A percentile compares a stretch with the other conserved stretches of the same genome.
Evolutionary conservation across 1,284 basidiomycete species (phyloP).

Genomic region (Boletus semigastroideus): DNA sequence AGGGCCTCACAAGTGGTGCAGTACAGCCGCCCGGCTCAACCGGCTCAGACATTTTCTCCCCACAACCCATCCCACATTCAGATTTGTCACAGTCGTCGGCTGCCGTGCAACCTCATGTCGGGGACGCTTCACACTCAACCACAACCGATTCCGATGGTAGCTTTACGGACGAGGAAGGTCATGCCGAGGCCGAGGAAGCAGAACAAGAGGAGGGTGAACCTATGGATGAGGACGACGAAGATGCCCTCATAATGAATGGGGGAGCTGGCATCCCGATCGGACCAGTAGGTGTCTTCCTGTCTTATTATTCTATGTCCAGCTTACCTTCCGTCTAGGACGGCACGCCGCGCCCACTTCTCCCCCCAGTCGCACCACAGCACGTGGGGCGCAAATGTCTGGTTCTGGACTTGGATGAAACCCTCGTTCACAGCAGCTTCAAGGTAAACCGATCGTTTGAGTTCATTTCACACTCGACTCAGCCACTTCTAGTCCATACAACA

Average conservation of each 20-base stretch:
- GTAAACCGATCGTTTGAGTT: conserved; percentile 39
- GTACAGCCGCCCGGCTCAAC: conserved; percentile 58
- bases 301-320: not conserved
- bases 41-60: conserved; percentile 37
- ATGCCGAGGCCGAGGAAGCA: conserved; percentile 38
- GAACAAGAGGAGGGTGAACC: conserved; percentile 50
- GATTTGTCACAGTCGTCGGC: conserved; percentile 23
- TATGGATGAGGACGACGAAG: conserved; percentile 73
- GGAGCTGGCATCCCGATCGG: conserved; percentile 83
- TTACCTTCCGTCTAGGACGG: conserved; percentile 62
- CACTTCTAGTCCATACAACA: conserved; percentile 81
- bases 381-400: conserved; percentile 90
- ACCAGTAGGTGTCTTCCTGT: conserved; percentile 49
- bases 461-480: conserved; percentile 12
- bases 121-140: conserved; percentile 33
- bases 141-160: conserved; percentile 40
- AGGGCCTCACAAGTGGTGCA: conserved; percentile 51
- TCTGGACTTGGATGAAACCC: conserved; percentile 93
- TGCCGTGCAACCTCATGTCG: conserved; percentile 26
- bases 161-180: conserved; percentile 52
- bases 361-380: conserved; percentile 72
- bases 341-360: conserved; percentile 78
- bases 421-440: conserved; percentile 94
- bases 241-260: conserved; percentile 74
- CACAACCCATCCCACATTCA: conserved; percentile 26